These are phyloP conservation scores for Phaffia tasmanica DNA, from an alignment of 768 basidiomycete genomes.

Conservation along the genomic window DNA sequence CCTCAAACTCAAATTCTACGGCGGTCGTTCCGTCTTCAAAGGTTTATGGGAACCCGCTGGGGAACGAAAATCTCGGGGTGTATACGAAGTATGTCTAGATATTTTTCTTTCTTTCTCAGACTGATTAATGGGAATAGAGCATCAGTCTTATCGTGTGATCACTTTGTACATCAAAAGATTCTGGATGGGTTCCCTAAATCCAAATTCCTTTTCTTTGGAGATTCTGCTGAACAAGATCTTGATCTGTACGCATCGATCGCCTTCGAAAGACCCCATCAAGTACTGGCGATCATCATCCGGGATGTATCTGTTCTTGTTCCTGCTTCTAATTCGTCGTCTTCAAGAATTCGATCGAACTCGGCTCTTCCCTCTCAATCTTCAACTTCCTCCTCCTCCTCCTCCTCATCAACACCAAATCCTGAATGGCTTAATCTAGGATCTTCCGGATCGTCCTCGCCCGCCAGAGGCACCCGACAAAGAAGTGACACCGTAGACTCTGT, in stretches of 20 bases:
- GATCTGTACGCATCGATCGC: conserved; percentile 78
- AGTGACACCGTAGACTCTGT: too few relatives aligned
- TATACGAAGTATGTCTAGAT: conserved; percentile 51
- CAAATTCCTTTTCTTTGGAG: conserved; percentile 74
- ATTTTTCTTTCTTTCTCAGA: conserved; percentile 19
- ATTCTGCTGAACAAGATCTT: conserved; percentile 88
- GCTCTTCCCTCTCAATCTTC: neutral
- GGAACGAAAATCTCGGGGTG: conserved; percentile 65
- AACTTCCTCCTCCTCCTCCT: conserved; percentile 1
- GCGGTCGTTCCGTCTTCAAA: conserved; percentile 62
- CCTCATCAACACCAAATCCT: neutral
- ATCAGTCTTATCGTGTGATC: neutral
- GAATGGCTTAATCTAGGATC: neutral
- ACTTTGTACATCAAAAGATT: conserved; percentile 33
- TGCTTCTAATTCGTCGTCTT: neutral
- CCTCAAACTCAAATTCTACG: conserved; percentile 70
- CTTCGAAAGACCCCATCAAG: conserved; percentile 45
- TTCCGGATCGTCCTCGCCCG: neutral
- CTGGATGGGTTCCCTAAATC: conserved; percentile 62
- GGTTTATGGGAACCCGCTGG: conserved; percentile 69
- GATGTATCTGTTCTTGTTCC: conserved; percentile 47
- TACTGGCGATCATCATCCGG: conserved; percentile 71
- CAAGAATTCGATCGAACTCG: neutral
- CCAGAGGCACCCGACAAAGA: neutral
- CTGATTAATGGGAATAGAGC: neutral